These are phyloP conservation scores for Aurifilum marmelostoma DNA, from an alignment of 2,329 filamentous ascomycete species.

Conservation along the genomic window DNA sequence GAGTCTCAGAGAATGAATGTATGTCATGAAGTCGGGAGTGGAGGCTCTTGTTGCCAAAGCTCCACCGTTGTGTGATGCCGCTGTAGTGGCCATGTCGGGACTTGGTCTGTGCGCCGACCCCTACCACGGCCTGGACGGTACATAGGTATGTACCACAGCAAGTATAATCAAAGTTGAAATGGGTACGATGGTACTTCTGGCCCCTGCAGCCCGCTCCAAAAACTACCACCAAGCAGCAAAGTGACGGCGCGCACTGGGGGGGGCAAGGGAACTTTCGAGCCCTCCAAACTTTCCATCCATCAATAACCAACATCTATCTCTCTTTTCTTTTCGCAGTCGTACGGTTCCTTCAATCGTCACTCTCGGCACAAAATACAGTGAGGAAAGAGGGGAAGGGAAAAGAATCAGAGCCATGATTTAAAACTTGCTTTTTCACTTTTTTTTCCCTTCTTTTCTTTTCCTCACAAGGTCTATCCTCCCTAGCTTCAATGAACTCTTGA, in stretches of 20 bases:
- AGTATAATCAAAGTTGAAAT: too few relatives aligned
- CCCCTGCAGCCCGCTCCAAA: neutral
- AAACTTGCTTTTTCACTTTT: neutral
- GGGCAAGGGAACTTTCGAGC: neutral
- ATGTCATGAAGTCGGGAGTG: constrained; percentile 13
- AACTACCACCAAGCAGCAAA: neutral
- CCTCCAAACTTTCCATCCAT: neutral
- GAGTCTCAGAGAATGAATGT: neutral
- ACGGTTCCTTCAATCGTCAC: neutral
- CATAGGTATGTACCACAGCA: too few relatives aligned
- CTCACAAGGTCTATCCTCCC: neutral
- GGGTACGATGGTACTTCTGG: neutral
- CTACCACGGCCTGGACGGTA: neutral
- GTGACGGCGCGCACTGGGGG: constrained; percentile 4
- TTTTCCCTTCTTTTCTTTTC: too few relatives aligned
- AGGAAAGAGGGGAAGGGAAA: neutral
- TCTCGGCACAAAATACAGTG: neutral
- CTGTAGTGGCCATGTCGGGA: neutral
- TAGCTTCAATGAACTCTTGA: neutral
- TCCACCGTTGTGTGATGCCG: constrained; percentile 10
- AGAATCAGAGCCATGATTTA: constrained; percentile 3
- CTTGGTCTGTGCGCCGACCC: constrained; percentile 3
- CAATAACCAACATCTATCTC: neutral
- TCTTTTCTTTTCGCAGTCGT: neutral
- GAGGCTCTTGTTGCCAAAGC: constrained; percentile 9